A percentile compares a stretch with the other conserved stretches of the same genome.
Evolutionary conservation across 495 filamentous ascomycete species (phyloP).

Genomic region (Xanthoparmelia taractica): DNA sequence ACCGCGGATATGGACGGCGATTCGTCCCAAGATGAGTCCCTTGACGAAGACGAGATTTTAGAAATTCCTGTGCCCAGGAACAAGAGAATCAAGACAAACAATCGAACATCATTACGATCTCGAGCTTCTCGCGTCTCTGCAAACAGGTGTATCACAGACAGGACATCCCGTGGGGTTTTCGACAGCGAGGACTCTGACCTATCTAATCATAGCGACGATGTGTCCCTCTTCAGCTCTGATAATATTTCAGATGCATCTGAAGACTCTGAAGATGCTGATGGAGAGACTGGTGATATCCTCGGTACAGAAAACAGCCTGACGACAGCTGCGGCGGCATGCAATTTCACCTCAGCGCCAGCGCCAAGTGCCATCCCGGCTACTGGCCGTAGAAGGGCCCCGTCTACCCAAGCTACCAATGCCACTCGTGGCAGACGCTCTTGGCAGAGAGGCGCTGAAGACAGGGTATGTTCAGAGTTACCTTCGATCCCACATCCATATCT

Average conservation of each 20-base stretch:
- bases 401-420: background rate
- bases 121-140: slow-evolving; percentile 21
- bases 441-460: slow-evolving; percentile 28
- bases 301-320: background rate
- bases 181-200: slow-evolving; percentile 21
- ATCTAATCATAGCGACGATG: slow-evolving; percentile 16
- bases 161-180: slow-evolving; percentile 3
- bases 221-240: slow-evolving; percentile 16
- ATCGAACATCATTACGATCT: slow-evolving; percentile 14
- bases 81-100: slow-evolving; percentile 7
- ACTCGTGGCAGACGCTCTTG: slow-evolving; percentile 21
- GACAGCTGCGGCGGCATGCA: background rate
- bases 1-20: background rate
- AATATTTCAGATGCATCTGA: slow-evolving; percentile 14
- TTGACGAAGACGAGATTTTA: background rate
- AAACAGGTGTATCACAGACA: slow-evolving; percentile 12
- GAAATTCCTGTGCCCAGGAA: background rate
- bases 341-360: background rate
- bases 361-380: slow-evolving; percentile 13
- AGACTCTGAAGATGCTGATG: slow-evolving; percentile 31
- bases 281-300: slow-evolving; percentile 13
- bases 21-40: background rate
- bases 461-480: slow-evolving; percentile 4
- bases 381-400: slow-evolving; percentile 10
- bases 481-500: background rate